Evolutionary conservation across 495 filamentous ascomycete genomes (phyloP).

Genomic region (Talaromyces stipitatus): DNA sequence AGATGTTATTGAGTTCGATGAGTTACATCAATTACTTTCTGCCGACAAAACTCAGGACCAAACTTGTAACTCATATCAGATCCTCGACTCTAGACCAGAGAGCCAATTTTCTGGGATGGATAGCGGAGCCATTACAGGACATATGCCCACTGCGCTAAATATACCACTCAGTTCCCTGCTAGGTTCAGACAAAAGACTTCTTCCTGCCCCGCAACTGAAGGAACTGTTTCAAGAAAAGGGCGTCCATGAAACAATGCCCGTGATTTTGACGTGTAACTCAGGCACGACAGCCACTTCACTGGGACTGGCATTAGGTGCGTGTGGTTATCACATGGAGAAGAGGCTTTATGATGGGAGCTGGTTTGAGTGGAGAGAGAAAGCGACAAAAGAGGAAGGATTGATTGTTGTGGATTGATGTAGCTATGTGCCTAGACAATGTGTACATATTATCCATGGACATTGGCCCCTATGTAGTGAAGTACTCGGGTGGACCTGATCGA

Average conservation of each 20-base stretch:
- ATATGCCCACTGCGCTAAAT: conserved; percentile 24
- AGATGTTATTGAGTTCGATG: conserved; percentile 15
- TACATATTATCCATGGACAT: background rate
- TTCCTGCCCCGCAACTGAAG: conserved; percentile 10
- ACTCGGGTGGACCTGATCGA: too few relatives aligned
- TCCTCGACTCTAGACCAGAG: conserved; percentile 16
- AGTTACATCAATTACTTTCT: conserved; percentile 8
- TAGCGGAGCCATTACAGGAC: conserved; percentile 11
- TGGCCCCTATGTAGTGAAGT: background rate
- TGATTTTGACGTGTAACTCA: conserved; percentile 26
- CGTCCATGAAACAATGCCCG: conserved; percentile 7
- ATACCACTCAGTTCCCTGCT: conserved; percentile 20
- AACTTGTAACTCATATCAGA: conserved; percentile 6
- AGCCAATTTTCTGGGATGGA: conserved; percentile 14
- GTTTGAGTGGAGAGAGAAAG: conserved; percentile 24
- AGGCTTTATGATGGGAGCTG: conserved; percentile 31
- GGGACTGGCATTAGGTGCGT: conserved; percentile 15
- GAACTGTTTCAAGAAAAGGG: conserved; percentile 16
- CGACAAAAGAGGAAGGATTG: conserved; percentile 5
- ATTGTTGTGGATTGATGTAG: conserved; percentile 4
- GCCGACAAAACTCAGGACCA: background rate
- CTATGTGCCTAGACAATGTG: background rate
- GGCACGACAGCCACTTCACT: conserved; percentile 25
- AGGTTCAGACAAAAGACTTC: conserved; percentile 9
- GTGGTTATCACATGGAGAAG: conserved; percentile 9